Percentiles rank a stretch among this genome's conserved stretches.
phyloP scores from a whole-genome alignment of 75 land plant genomes.

The Cunninghamia lanceolata region DNA sequence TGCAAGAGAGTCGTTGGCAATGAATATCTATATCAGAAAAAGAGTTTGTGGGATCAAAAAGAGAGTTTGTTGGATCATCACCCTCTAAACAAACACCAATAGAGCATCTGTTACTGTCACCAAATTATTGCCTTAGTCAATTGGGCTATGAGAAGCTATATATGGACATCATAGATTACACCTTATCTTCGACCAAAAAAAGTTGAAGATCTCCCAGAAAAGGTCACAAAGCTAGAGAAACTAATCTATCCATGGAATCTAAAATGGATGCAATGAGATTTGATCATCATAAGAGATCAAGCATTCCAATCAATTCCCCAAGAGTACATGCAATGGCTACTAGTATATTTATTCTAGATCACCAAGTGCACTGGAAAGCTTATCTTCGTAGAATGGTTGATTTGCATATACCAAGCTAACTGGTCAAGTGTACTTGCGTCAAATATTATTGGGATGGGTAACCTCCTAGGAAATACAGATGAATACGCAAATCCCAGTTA shows the following conservation, averaged over 20 bases:
- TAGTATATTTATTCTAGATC: not conserved
- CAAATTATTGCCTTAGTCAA: no score
- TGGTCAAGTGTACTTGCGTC: no score
- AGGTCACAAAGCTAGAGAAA: not conserved
- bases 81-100: no score
- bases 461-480: not conserved
- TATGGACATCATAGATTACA: no score
- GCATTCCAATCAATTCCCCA: not conserved
- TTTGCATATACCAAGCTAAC: not conserved
- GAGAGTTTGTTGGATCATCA: no score
- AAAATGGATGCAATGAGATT: not conserved
- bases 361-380: not conserved
- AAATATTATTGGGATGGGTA: not conserved
- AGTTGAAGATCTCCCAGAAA: not conserved
- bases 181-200: no score
- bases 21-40: no score
- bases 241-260: not conserved
- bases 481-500: not conserved
- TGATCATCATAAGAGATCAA: not conserved
- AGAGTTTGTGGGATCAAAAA: no score
- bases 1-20: no score
- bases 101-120: no score
- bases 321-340: not conserved
- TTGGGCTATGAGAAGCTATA: no score
- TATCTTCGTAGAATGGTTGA: not conserved